These are phyloP conservation scores for Guyanaporus albipodus DNA, from an alignment of 768 basidiomycete genomes.

Conservation along the genomic window DNA sequence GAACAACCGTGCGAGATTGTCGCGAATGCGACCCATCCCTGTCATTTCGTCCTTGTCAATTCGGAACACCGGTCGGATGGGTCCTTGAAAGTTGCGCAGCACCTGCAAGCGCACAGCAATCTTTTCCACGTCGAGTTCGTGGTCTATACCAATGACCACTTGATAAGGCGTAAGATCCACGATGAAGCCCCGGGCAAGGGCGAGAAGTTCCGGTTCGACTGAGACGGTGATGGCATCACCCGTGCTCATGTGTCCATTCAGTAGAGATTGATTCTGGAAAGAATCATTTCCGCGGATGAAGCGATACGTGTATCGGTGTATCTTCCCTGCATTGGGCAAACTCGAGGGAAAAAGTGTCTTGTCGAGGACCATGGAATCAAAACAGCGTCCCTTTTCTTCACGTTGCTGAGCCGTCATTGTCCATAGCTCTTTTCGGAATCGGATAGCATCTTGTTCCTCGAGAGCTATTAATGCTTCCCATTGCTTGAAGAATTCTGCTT, in stretches of 20 bases:
- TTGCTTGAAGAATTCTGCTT: constrained; percentile 76
- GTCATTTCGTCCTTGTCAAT: constrained; percentile 93
- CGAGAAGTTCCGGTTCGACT: constrained; percentile 81
- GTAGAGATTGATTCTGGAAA: constrained; percentile 33
- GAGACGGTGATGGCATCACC: constrained; percentile 88
- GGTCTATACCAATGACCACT: constrained; percentile 81
- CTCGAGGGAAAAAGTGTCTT: constrained; percentile 31
- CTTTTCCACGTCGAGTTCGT: constrained; percentile 52
- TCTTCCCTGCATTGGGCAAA: constrained; percentile 42
- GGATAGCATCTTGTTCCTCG: constrained; percentile 83
- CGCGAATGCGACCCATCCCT: constrained; percentile 84
- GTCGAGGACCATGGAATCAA: constrained; percentile 73
- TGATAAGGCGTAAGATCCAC: constrained; percentile 58
- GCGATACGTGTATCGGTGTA: constrained; percentile 76
- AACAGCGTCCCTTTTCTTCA: constrained; percentile 80
- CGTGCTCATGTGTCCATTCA: constrained; percentile 72
- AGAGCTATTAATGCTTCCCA: constrained; percentile 86
- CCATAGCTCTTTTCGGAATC: constrained; percentile 92
- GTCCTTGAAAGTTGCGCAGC: constrained; percentile 14
- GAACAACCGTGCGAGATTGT: constrained; percentile 88
- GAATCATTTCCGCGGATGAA: constrained; percentile 44
- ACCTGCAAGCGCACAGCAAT: constrained; percentile 40
- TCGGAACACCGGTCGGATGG: constrained; percentile 52
- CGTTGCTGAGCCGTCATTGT: constrained; percentile 79
- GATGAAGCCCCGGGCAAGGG: constrained; percentile 81